Base-by-base conservation (phyloP, 495 filamentous ascomycete genomes). In the Xylaria palmicola region DNA sequence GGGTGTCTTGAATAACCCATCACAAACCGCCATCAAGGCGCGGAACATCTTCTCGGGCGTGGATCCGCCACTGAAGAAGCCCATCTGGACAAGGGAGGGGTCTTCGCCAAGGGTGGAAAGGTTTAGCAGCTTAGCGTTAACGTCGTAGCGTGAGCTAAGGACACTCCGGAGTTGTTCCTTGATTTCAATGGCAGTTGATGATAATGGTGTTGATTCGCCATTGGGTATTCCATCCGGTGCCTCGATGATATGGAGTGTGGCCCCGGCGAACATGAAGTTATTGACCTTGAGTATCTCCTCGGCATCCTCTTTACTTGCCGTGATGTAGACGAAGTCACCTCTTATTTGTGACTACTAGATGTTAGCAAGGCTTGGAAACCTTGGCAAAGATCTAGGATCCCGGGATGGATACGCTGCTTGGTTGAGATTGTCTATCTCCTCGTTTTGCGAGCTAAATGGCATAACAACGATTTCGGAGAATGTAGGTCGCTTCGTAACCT, bases 41-140 rank as follows among this genome's bases (percentile, higher is more conserved):
- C 89, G 89, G 75, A 97, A 97, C 60, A 97, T 87, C 69, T 97
- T 98, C 48, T 87, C 85, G 27, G 88, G 85, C n/a, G 85, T 87
- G 2, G 86, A 83, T 27, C 78, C 81, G 45, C 77, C 81, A 59
- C 85, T 80, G 74, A 97, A 96, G 36, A 92, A 86, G 22, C 91
- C 90, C 77, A 90, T 86, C 22, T 82, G 77, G 34, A 79, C 71
- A 2, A 97, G 79, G 51, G 84, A 81, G 0, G 81, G 72, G 66
- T 98, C 93, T 34, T 77, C 74, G 27, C 80, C 86, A 7, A 97
- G 82, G 7, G 83, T 81, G 13, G 90, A 92, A 0, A 98, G 83
- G 65, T 96, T 84, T 27, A 98, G 82, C 1, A 97, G 75, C 74
- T 92, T 94, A 27, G 80, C 71, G 2, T 81, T 77, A 2, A 75